Base-by-base conservation (phyloP, 108 stramenopile species). In the Parietichytrium sp. region DNA sequence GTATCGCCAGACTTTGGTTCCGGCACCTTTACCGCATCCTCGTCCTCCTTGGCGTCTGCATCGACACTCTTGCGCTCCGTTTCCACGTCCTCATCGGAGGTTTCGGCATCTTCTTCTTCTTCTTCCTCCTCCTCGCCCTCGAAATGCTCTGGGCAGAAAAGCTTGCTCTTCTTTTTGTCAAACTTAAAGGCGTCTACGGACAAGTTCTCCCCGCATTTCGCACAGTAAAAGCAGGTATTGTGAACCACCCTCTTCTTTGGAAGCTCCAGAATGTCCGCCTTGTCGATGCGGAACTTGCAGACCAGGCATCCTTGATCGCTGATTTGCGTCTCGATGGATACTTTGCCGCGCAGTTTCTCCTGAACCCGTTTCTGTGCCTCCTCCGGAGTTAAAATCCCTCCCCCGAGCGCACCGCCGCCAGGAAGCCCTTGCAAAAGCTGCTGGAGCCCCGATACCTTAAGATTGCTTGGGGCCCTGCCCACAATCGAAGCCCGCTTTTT, bases 271-370 rank as follows among this genome's bases (percentile, higher is more conserved):
- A 45, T 33, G 20, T 72, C 61, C n/a, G 4, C 33, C 6, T 12
- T 27, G 33, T 72, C 61, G 38, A 72, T 72, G 0, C 61, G 61
- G 10, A 45, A 45, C 42, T 72, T 42, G 61, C 61, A 72, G 15
- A 72, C 61, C 7, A 72, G 33, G 45, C 61, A 72, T 33, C 38
- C 16, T 25, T 12, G 38, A 7, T 72, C 61, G 42, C 61, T 72
- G 38, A 72, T 42, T 6, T 72, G 10, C 8, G 23, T 33, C n/a
- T n/a, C n/a, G 0, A 72, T 27, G 15, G 18, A 16, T 1, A 72
- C 61, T 20, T 72, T 72, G 1, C 61, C 61, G 20, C 23, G 33
- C 10, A 72, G 61, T 20, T 72, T 72, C 20, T 72, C 38, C 33
- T 72, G 61, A 36, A 72, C 38, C 15, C 20, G 6, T 8, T 72